Evolutionary conservation across 1,284 basidiomycete genomes (phyloP), one percentile per base, ranked within the genome.

Genomic region (Cronartium quercuum): DNA sequence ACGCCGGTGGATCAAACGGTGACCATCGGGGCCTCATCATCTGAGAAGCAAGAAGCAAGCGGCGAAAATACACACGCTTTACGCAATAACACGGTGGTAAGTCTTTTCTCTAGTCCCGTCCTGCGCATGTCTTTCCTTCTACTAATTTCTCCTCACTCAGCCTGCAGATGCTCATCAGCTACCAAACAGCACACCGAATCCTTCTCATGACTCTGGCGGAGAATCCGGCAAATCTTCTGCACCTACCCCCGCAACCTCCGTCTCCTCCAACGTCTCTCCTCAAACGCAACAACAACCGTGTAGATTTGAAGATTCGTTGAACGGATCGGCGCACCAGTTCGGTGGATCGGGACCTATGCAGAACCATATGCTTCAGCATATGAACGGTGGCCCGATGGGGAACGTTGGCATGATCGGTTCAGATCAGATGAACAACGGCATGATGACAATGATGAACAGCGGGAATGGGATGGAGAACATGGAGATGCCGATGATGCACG

Each of bases 401-500:
- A 69, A 60, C 41, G 67, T 47, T 5, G 34, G 37, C 24, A 55
- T 47, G 40, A 42, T 44, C 40, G 61, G 68, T 29, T 63, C 34
- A 29, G 62, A 29, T 18, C 42, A 51, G 21, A 55, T 55, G 15
- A 55, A 63, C 5, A 64, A 73, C 35, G 69, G 62, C n/a, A 65
- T 64, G 69, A 68, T 68, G 57, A 51, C 15, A 18, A 9, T 55
- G 51, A 55, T 55, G 51, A n/a, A 55, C 29, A 24, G 51, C 29
- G 51, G 51, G 15, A 55, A 55, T 55, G 51, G 51, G 29, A 69
- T 69, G 55, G 57, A 57, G 13, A 69, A 69, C 40, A 69, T 62
- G 67, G 55, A 55, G 42, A 62, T 61, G 18, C 29, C 40, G 13
- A 70, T 66, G 70, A 66, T 60, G 66, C 51, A 66, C 21, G 47